A percentile compares a stretch with the other conserved stretches of the same genome.
Evolutionary conservation across 805 yeast genomes (phyloP).

Genomic region (Sporopachydermia lactativora): DNA sequence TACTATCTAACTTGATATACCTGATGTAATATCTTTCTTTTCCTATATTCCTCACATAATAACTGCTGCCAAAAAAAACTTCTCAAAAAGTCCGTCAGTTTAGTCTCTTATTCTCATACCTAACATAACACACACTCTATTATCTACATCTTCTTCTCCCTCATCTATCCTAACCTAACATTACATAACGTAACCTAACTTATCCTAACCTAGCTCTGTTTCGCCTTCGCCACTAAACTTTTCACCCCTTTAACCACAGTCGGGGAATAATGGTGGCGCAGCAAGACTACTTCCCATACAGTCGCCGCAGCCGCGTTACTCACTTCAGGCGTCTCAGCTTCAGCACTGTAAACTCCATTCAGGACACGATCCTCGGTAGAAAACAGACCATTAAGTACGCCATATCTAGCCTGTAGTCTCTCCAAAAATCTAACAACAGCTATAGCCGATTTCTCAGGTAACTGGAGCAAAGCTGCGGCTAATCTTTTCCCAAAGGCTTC

Average conservation of each 20-base stretch:
- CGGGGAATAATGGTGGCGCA: conserved; percentile 77
- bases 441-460: conserved; percentile 79
- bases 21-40: too few relatives aligned
- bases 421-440: conserved; percentile 70
- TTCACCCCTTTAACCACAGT: conserved; percentile 55
- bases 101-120: too few relatives aligned
- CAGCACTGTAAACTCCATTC: conserved; percentile 64
- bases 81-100: too few relatives aligned
- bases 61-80: too few relatives aligned
- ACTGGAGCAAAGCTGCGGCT: conserved; percentile 48
- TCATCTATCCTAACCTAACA: background rate
- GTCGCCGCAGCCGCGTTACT: conserved; percentile 81
- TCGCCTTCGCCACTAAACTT: conserved; percentile 24
- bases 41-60: too few relatives aligned
- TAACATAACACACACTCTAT: background rate
- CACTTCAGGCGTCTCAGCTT: conserved; percentile 52
- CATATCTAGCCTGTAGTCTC: conserved; percentile 55
- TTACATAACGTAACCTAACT: background rate
- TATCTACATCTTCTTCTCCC: background rate
- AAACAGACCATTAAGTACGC: conserved; percentile 61
- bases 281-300: conserved; percentile 72
- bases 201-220: background rate
- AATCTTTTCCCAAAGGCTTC: conserved; percentile 74
- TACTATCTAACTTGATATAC: too few relatives aligned
- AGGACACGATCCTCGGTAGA: conserved; percentile 80